phyloP scores from a whole-genome alignment of 2,329 filamentous ascomycete species.

The Colletotrichum incanum region DNA sequence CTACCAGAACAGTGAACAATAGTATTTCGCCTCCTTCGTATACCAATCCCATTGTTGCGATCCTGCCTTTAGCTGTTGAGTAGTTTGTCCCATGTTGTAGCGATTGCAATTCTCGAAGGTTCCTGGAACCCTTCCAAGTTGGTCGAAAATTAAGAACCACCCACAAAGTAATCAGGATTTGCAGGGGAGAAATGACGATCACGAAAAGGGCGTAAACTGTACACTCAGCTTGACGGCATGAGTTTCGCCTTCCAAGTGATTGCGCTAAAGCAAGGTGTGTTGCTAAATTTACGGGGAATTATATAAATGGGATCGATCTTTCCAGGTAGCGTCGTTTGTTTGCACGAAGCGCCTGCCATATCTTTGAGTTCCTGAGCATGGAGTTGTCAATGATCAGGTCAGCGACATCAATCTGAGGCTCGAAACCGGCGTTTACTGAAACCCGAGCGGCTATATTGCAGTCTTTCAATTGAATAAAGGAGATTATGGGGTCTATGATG shows the following conservation, averaged over 20 bases:
- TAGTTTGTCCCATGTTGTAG: neutral
- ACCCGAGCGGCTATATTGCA: neutral
- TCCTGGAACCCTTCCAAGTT: neutral
- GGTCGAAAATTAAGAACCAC: no score
- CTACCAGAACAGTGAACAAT: neutral
- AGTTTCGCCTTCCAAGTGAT: no score
- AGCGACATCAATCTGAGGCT: neutral
- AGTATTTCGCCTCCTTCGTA: no score
- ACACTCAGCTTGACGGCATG: no score
- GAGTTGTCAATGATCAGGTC: neutral
- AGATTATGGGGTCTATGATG: neutral
- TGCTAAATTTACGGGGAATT: no score
- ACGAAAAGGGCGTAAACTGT: no score
- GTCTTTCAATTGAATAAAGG: neutral
- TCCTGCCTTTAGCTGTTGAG: neutral
- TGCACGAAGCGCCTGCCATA: neutral
- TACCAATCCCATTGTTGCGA: neutral
- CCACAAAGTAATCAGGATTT: no score
- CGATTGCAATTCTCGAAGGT: no score
- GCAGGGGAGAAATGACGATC: no score
- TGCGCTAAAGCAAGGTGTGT: neutral
- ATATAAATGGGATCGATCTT: accelerated
- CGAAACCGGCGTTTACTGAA: neutral
- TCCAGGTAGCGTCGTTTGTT: neutral
- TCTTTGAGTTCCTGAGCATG: neutral